Evolutionary conservation across 495 filamentous ascomycete species (phyloP), one percentile per base, ranked within the genome.

Genomic region (Xylaria castorea): DNA sequence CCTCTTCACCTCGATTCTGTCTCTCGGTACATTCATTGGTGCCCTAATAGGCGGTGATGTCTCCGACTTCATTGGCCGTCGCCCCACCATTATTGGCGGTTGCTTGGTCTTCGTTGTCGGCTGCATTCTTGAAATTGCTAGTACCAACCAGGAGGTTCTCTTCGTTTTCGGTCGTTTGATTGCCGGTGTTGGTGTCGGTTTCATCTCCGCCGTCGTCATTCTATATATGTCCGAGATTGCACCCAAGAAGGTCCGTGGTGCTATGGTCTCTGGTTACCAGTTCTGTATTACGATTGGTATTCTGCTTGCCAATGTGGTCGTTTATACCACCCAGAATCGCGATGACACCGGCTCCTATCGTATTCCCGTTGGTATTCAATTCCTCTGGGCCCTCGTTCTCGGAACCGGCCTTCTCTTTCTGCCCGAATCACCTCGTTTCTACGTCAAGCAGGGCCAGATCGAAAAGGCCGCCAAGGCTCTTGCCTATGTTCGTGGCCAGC

Each of bases 221-320:
- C 81, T 92, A 50, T 93, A 92, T 83, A 91, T 92, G 90, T 89
- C 89, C 34, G 91, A 92, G 81, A 85, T 87, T 70, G 84, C 86
- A 11, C 91, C 91, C 32, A 88, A 87, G 81, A 88, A 87, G 75
- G 87, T 92, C 61, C 89, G 91, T 77, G 91, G 91, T 79, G 89
- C 89, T 32, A 85, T 93, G 60, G 91, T 93, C 44, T 87, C 89
- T 2, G 89, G 88, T 30, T 92, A 92, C 83, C 90, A 92, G 78
- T 92, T 92, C 83, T 90, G 88, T 79, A 87, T 92, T 78, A 93
- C 91, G 57, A 89, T 92, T 68, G 91, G 91, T 81, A 82, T 93
- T 74, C 85, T 92, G 76, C 68, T 92, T 55, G 90, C 91, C 20
- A 88, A 89, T 18, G 90, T 88, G 71, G 89, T 93, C 69, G 87